A percentile compares a stretch with the other conserved stretches of the same genome.
Conservation (phyloP, 495 filamentous ascomycete species). For the Penicillium atrosanguineum region DNA sequence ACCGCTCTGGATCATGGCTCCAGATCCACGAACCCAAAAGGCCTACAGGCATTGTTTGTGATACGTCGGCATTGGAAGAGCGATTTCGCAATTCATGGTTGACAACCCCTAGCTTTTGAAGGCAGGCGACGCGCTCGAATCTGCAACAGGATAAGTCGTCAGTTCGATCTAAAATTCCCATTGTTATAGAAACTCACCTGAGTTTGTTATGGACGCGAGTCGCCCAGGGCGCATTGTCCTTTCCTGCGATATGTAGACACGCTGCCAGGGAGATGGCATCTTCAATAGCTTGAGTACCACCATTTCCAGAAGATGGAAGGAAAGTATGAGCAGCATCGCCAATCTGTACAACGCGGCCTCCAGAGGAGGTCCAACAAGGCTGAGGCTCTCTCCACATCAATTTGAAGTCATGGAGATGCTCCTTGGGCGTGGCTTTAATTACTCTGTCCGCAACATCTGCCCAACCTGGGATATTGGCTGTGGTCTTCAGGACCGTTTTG, state of each 20-base stretch:
- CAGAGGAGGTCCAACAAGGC: slow-evolving; percentile 58
- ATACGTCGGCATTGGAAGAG: slow-evolving; percentile 1
- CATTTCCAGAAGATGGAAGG: slow-evolving; percentile 64
- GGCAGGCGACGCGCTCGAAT: slow-evolving; percentile 15
- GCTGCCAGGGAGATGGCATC: slow-evolving; percentile 64
- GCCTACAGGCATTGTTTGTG: slow-evolving; percentile 3
- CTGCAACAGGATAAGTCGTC: not conserved
- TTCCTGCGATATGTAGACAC: slow-evolving; percentile 52
- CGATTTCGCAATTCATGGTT: slow-evolving; percentile 7
- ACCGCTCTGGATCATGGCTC: slow-evolving; percentile 19
- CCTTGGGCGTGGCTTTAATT: slow-evolving; percentile 5
- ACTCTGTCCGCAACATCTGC: slow-evolving; percentile 8
- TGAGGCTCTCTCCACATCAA: slow-evolving; percentile 57
- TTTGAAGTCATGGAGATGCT: slow-evolving; percentile 6
- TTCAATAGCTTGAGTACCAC: slow-evolving; percentile 68
- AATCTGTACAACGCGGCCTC: slow-evolving; percentile 55
- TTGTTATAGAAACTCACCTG: not conserved
- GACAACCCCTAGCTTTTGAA: slow-evolving; percentile 11
- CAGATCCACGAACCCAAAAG: slow-evolving; percentile 17
- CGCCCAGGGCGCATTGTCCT: slow-evolving; percentile 37
- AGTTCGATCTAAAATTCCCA: not conserved
- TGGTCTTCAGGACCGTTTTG: slow-evolving; percentile 3
- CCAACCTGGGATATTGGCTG: slow-evolving; percentile 6
- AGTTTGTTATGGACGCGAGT: slow-evolving; percentile 17
- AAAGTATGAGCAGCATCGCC: slow-evolving; percentile 74